phyloP scores from a whole-genome alignment of 2,329 filamentous ascomycete genomes.

The Ciborinia camelliae region DNA sequence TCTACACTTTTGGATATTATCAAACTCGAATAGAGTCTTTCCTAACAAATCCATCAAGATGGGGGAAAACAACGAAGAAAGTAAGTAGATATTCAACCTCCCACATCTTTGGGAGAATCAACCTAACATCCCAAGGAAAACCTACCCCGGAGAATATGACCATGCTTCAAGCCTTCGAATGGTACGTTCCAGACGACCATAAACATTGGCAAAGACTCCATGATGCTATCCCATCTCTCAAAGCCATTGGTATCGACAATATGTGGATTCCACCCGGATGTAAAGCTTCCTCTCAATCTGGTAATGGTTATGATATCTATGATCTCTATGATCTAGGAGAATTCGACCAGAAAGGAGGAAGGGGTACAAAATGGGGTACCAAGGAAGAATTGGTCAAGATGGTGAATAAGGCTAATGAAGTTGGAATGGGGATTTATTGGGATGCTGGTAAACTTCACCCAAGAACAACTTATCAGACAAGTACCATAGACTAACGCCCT shows the following conservation, averaged over 20 bases:
- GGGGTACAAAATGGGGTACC: slow-evolving; percentile 65
- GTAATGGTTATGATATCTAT: slow-evolving; percentile 68
- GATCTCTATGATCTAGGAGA: slow-evolving; percentile 70
- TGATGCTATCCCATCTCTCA: slow-evolving; percentile 50
- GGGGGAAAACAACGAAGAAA: slow-evolving; percentile 11
- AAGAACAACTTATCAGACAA: too few species aligned
- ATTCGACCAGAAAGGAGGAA: slow-evolving; percentile 65
- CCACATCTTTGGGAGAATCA: background rate
- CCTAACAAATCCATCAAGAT: slow-evolving; percentile 10
- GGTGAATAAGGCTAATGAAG: slow-evolving; percentile 47
- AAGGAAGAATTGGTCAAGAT: slow-evolving; percentile 58
- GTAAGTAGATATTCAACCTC: background rate
- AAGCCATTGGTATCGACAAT: slow-evolving; percentile 57
- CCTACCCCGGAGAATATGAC: slow-evolving; percentile 48
- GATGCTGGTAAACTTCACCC: slow-evolving; percentile 47
- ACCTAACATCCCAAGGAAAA: slow-evolving; percentile 22
- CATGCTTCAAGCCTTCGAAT: slow-evolving; percentile 70
- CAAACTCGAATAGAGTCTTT: background rate
- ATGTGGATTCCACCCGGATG: slow-evolving; percentile 70
- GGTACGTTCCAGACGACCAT: slow-evolving; percentile 62
- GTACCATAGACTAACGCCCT: background rate
- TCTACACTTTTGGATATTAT: background rate
- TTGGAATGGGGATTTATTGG: slow-evolving; percentile 60
- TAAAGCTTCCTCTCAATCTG: slow-evolving; percentile 58
- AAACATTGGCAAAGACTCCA: slow-evolving; percentile 59